These are phyloP conservation scores for Aaosphaeria arxii DNA, from an alignment of 2,329 filamentous ascomycete species.

Conservation along the genomic window DNA sequence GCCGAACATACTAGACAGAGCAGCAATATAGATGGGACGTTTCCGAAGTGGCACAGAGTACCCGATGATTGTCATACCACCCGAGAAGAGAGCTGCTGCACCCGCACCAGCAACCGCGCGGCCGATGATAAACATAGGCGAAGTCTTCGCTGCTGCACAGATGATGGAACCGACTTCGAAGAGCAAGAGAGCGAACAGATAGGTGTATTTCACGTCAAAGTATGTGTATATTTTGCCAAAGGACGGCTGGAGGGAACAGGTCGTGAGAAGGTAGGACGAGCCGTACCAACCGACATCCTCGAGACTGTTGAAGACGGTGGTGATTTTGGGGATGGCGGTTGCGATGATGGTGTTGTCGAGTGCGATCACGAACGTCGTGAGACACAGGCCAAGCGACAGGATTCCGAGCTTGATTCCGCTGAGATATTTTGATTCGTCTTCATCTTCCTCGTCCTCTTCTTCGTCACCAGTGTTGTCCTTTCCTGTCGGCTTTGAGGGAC, in stretches of 20 bases:
- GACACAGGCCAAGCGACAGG: slow-evolving; percentile 31
- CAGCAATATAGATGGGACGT: slow-evolving; percentile 41
- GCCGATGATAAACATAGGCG: slow-evolving; percentile 54
- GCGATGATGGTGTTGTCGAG: slow-evolving; percentile 34
- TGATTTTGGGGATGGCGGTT: slow-evolving; percentile 41
- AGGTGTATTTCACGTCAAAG: slow-evolving; percentile 53
- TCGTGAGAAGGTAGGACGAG: slow-evolving; percentile 45
- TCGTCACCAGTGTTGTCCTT: slow-evolving; percentile 2
- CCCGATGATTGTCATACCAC: slow-evolving; percentile 49
- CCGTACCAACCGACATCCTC: slow-evolving; percentile 44
- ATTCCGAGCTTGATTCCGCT: slow-evolving; percentile 31
- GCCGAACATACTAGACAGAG: slow-evolving; percentile 37
- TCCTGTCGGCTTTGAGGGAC: background rate
- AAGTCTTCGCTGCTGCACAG: slow-evolving; percentile 50
- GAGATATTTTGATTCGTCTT: slow-evolving; percentile 37
- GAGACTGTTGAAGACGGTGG: slow-evolving; percentile 39
- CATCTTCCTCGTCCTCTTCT: slow-evolving; percentile 11
- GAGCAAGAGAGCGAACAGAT: slow-evolving; percentile 47
- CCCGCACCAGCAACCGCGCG: slow-evolving; percentile 55
- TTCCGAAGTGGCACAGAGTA: slow-evolving; percentile 42
- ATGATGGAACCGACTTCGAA: slow-evolving; percentile 53
- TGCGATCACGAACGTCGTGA: slow-evolving; percentile 36
- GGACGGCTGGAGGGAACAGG: slow-evolving; percentile 42
- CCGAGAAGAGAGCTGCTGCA: slow-evolving; percentile 52
- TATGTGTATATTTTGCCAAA: slow-evolving; percentile 60